Base-by-base conservation (phyloP, 345 rosid genomes). In the Euclidium syriacum region DNA sequence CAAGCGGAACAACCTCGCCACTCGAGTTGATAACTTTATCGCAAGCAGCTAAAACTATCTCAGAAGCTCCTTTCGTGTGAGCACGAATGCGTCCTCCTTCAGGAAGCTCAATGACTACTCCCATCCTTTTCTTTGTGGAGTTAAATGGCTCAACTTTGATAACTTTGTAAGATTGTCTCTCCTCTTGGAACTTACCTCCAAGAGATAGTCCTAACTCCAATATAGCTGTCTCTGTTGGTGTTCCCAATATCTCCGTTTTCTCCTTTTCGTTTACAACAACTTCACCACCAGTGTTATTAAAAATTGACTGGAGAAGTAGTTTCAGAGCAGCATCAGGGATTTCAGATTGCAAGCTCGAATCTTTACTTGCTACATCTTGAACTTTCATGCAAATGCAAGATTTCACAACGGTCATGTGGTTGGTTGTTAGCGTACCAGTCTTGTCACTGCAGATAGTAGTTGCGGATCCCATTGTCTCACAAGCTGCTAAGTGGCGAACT, bases 391-490 rank as follows among this genome's bases (percentile, higher is more conserved):
- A 86, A 51, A 91, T 80, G 76, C 95, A 91, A 14, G 98, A 80
- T 59, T 88, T 88, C 66, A 88, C 91, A 4, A 91, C 95, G 3
- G 96, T 88, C 98, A 91, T 88, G 52, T 62, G 98, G 68, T 91
- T 91, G 5, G 96, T 86, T 14, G 98, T 91, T 12, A 88, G 78
- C 2, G 98, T 91, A 25, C 98, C 98, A 4, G 96, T 91, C 62
- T 91, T 91, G 59, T 91, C 98, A 32, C 98, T 91, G 24, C 96
- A 91, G 52, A 91, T 91, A 34, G 80, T 84, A 29, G 98, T 88
- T 42, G 95, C 95, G 7, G 96, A 88, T 38, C 98, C 98, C 98
- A 91, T 91, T 15, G 98, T 88, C 76, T 88, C 96, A 65, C 98
- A 91, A 64, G 96, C 98, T 5, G 96, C 98, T n/a, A 91, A 74